Evolutionary conservation across 805 yeast species (phyloP).

Genomic region (Yamadazyma laniorum): DNA sequence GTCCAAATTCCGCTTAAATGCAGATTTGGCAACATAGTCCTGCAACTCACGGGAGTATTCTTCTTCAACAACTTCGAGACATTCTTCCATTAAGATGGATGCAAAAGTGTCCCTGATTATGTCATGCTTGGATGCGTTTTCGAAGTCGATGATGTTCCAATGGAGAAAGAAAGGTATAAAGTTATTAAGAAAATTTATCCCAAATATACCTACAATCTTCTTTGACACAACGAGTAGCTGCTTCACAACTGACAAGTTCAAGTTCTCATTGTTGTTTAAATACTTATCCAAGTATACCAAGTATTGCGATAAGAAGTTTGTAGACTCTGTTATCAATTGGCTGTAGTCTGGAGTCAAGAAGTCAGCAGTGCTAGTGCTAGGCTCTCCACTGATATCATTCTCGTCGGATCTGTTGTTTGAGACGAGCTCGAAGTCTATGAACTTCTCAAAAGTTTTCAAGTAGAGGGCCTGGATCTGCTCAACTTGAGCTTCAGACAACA

Average conservation of each 20-base stretch:
- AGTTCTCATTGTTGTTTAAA: slow-evolving; percentile 22
- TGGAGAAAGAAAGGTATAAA: slow-evolving; percentile 45
- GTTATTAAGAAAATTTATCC: slow-evolving; percentile 47
- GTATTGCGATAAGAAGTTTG: slow-evolving; percentile 41
- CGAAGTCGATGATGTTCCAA: slow-evolving; percentile 30
- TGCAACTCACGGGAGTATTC: slow-evolving; percentile 25
- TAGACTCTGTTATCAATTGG: slow-evolving; percentile 39
- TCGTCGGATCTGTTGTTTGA: slow-evolving; percentile 5
- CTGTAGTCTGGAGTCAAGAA: slow-evolving; percentile 40
- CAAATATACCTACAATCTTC: slow-evolving; percentile 32
- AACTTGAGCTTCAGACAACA: slow-evolving; percentile 23
- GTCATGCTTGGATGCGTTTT: slow-evolving; percentile 5
- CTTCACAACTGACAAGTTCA: slow-evolving; percentile 23
- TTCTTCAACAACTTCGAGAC: slow-evolving; percentile 26
- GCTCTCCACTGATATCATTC: slow-evolving; percentile 4
- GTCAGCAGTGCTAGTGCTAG: slow-evolving; percentile 5
- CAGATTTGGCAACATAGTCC: slow-evolving; percentile 15
- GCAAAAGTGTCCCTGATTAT: slow-evolving; percentile 33
- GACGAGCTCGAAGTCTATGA: slow-evolving; percentile 31
- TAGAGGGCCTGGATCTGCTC: slow-evolving; percentile 37
- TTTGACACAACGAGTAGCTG: slow-evolving; percentile 21
- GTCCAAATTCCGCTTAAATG: slow-evolving; percentile 3
- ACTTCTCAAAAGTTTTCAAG: slow-evolving; percentile 36
- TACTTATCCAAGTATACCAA: slow-evolving; percentile 37
- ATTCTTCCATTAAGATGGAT: slow-evolving; percentile 24